phyloP scores from a whole-genome alignment of 768 basidiomycete genomes.

The Suillus fuscotomentosus region DNA sequence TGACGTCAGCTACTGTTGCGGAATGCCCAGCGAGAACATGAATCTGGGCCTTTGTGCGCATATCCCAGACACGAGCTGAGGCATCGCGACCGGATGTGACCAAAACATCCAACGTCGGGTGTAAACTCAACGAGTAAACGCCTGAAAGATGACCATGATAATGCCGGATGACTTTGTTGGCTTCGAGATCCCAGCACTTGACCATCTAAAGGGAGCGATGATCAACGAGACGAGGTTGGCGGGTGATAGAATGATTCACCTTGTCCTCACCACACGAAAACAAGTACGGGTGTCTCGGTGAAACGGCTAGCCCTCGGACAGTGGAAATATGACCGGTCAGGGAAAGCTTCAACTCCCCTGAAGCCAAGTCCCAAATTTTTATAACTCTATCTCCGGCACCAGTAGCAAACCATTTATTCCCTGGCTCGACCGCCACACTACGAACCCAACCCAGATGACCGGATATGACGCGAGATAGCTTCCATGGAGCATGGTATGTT shows the following conservation, averaged over 20 bases:
- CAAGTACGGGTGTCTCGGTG: slow-evolving; percentile 90
- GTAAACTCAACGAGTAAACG: slow-evolving; percentile 90
- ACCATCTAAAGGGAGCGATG: slow-evolving; percentile 73
- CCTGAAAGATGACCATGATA: slow-evolving; percentile 99
- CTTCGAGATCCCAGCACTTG: slow-evolving; percentile 98
- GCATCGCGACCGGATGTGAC: slow-evolving; percentile 97
- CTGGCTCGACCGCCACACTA: slow-evolving; percentile 93
- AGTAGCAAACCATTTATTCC: slow-evolving; percentile 98
- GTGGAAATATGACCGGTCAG: slow-evolving; percentile 98
- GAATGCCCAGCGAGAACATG: slow-evolving; percentile 94
- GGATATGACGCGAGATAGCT: slow-evolving; percentile 93
- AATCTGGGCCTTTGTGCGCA: slow-evolving; percentile 96
- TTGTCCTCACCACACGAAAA: slow-evolving; percentile 99
- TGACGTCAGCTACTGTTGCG: slow-evolving; percentile 91
- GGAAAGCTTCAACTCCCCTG: slow-evolving; percentile 95
- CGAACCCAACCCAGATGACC: slow-evolving; percentile 99
- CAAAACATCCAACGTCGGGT: slow-evolving; percentile 93
- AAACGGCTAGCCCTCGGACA: slow-evolving; percentile 92
- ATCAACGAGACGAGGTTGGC: background rate
- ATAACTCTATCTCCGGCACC: slow-evolving; percentile 98
- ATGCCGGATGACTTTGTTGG: slow-evolving; percentile 98
- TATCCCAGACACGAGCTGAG: slow-evolving; percentile 98
- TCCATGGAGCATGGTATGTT: slow-evolving; percentile 95
- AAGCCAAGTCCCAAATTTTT: slow-evolving; percentile 98
- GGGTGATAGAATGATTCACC: slow-evolving; percentile 42